Evolutionary conservation across 352 stramenopile species (phyloP), one percentile per base, ranked within the genome.

Genomic region (Pythium volutum): DNA sequence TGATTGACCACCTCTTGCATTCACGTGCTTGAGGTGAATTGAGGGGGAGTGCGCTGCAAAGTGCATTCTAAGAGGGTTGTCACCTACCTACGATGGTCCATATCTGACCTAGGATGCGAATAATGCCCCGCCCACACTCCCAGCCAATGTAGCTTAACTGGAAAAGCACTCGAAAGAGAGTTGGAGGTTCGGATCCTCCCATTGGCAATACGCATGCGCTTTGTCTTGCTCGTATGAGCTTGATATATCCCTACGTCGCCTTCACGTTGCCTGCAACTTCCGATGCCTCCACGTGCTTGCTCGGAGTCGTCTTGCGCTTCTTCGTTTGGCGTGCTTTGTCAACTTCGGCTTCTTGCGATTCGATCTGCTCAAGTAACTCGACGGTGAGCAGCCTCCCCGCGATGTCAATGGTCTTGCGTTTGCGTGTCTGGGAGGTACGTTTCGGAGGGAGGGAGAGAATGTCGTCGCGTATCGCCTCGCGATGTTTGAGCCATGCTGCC

Each of bases 161-260:
- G 46, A 34, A 53, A 53, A 53, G 46, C 25, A 23, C 49, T 16
- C 57, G 23, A 41, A 39, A 54, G 47, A 54, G 47, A 54, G 47
- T 54, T 54, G 47, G 47, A 39, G 23, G 47, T 54, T 54, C 47
- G 47, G 38, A 11, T 54, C 47, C 47, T 54, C 47, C 47, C 25
- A 54, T 54, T 39, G 47, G 47, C 47, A 54, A 38, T 39, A 54
- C 47, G 47, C 47, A 54, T 54, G 47, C 47, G 47, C 26, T 33
- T 50, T 33, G 27, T 29, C 18, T 29, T 33, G 20, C 43, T 50
- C 20, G 25, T 27, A 33, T 10, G 43, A 50, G 43, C 20, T 31
- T 50, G 22, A 29, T 50, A 14, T 10, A 15, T 31, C 22, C 5
- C 43, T 50, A 18, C 5, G 14, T 20, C 18, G n/a, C n/a, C n/a